These are phyloP conservation scores for Zygosaccharomyces siamensis DNA, from an alignment of 805 yeast species.

Conservation along the genomic window DNA sequence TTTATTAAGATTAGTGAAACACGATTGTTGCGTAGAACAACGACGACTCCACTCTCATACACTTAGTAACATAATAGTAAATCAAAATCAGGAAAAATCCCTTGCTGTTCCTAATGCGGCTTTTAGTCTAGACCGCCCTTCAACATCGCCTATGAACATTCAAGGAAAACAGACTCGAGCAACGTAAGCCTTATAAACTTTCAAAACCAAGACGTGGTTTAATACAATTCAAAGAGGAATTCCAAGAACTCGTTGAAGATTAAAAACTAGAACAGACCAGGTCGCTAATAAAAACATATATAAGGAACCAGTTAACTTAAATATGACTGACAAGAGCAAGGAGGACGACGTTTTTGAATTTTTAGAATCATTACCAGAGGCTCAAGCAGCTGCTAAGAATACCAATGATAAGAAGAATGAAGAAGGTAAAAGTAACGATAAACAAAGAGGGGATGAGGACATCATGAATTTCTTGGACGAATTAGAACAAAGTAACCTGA, in stretches of 20 bases:
- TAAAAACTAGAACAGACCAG: background rate
- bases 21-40: background rate
- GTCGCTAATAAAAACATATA: background rate
- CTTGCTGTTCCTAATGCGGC: constrained; percentile 4
- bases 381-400: constrained; percentile 1
- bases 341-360: constrained; percentile 78
- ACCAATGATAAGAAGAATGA: constrained; percentile 13
- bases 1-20: background rate
- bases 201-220: no score
- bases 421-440: constrained; percentile 42
- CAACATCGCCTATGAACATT: constrained; percentile 2
- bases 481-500: constrained; percentile 56
- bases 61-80: background rate
- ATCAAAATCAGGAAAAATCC: background rate
- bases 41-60: background rate
- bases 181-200: background rate
- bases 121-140: constrained; percentile 6
- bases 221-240: background rate
- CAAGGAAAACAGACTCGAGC: constrained; percentile 2
- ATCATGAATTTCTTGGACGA: constrained; percentile 53
- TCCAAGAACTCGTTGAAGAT: background rate
- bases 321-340: constrained; percentile 34
- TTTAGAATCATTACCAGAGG: constrained; percentile 63
- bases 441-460: constrained; percentile 34
- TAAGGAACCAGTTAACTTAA: background rate